Evolutionary conservation across 1,139 yeast species (phyloP).

Genomic region (Saccharomycopsis hybrid): DNA sequence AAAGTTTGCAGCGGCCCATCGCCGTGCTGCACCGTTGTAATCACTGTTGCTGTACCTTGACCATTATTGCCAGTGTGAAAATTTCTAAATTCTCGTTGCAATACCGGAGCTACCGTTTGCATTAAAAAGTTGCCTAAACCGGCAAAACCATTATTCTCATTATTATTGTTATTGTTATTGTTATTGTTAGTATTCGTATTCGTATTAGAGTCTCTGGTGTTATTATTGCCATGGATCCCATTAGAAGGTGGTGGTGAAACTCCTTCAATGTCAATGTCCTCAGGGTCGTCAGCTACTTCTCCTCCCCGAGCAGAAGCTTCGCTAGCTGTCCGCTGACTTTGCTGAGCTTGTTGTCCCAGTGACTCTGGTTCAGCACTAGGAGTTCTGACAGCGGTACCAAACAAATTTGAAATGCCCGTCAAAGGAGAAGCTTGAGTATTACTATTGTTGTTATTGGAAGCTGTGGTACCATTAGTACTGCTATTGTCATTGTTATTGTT

Average conservation of each 20-base stretch:
- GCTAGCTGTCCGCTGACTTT: too few species aligned
- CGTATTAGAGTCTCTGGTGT: not conserved
- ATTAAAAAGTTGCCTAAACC: constrained; percentile 4
- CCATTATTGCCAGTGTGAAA: not conserved
- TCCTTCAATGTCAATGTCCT: constrained; percentile 10
- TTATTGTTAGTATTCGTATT: not conserved
- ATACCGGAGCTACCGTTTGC: constrained; percentile 4
- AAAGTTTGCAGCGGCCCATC: constrained; percentile 2
- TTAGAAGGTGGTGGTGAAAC: not conserved
- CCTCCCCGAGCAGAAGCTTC: too few species aligned
- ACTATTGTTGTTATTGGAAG: not conserved
- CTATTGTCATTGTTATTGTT: not conserved
- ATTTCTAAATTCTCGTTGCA: constrained; percentile 5
- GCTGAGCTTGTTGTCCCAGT: too few species aligned
- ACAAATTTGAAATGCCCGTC: too few species aligned
- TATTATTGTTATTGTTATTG: not conserved
- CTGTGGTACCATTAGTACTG: not conserved
- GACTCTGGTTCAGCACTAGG: too few species aligned
- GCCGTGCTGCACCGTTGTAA: constrained; percentile 1
- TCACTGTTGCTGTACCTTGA: not conserved
- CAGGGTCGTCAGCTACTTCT: constrained; percentile 7
- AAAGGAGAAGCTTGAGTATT: too few species aligned
- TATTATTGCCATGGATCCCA: not conserved
- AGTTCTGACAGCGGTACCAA: too few species aligned
- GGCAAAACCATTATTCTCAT: not conserved